A percentile compares a stretch with the other conserved stretches of the same genome.
Evolutionary conservation across 257 asterid species (phyloP).

Genomic region (Nicotiana noctiflora): DNA sequence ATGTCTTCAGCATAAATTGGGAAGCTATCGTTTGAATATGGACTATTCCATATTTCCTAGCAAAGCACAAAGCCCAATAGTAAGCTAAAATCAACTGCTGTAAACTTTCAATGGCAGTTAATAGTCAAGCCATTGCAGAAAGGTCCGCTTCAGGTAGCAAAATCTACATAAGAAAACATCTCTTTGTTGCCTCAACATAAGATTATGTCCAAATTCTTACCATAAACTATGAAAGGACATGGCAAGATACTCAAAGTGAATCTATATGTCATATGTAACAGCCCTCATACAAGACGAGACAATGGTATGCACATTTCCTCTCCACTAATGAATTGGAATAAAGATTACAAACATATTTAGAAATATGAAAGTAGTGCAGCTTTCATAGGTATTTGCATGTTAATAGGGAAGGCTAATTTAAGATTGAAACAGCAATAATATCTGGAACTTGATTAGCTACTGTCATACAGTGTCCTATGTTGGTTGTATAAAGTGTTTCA

Average conservation of each 20-base stretch:
- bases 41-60: slow-evolving; percentile 98
- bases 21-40: slow-evolving; percentile 91
- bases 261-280: background rate
- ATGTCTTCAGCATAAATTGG: slow-evolving; percentile 92
- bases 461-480: background rate
- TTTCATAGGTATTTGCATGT: background rate
- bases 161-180: background rate
- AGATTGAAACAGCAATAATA: background rate
- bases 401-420: background rate
- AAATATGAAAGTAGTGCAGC: background rate
- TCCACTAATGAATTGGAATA: background rate
- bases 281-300: background rate
- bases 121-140: background rate
- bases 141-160: background rate
- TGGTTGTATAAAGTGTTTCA: background rate
- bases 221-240: background rate
- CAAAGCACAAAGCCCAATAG: background rate
- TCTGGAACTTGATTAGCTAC: background rate
- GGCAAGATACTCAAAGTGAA: background rate
- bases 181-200: background rate
- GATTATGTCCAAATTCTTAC: background rate
- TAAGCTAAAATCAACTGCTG: background rate
- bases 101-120: slow-evolving; percentile 6
- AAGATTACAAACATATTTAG: background rate
- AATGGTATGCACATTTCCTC: background rate